Percentiles rank a stretch among this genome's conserved stretches.
phyloP scores from a whole-genome alignment of 768 basidiomycete species.

The Phaeotremella fagi region DNA sequence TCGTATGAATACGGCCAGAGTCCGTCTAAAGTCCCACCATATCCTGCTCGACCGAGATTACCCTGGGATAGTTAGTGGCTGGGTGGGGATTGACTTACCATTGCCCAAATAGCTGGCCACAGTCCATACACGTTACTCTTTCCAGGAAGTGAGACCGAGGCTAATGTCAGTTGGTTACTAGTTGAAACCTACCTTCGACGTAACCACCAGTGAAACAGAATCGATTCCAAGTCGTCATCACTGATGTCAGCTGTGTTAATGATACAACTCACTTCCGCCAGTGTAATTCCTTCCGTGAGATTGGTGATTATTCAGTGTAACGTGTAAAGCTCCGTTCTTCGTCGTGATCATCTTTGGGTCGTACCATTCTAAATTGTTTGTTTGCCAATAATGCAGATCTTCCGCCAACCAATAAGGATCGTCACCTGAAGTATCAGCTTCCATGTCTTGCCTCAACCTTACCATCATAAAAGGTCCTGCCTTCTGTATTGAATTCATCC shows the following conservation, averaged over 20 bases:
- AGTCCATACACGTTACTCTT: constrained; percentile 43
- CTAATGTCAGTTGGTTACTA: constrained; percentile 3
- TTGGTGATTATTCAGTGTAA: constrained; percentile 40
- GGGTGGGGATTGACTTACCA: constrained; percentile 7
- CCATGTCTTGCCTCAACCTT: not conserved
- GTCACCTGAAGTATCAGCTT: constrained; percentile 37
- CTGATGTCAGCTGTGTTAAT: constrained; percentile 4
- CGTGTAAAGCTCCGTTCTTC: constrained; percentile 42
- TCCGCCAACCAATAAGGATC: constrained; percentile 54
- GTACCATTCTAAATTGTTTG: constrained; percentile 49
- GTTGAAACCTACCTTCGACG: constrained; percentile 13
- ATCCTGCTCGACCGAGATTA: constrained; percentile 50
- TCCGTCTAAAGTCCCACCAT: constrained; percentile 43
- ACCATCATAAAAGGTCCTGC: constrained; percentile 44
- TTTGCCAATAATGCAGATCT: constrained; percentile 52
- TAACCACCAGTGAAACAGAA: constrained; percentile 46
- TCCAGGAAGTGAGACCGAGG: constrained; percentile 42
- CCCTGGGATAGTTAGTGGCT: constrained; percentile 6
- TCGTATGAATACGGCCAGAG: constrained; percentile 50
- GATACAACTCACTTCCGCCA: constrained; percentile 30
- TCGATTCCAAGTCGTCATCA: constrained; percentile 45
- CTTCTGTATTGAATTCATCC: constrained; percentile 73
- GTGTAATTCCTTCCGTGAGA: constrained; percentile 36
- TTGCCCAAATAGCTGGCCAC: constrained; percentile 46
- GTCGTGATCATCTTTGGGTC: constrained; percentile 50